These are phyloP conservation scores for Trametes cinnabarina DNA, from an alignment of 768 basidiomycete species.

Conservation along the genomic window DNA sequence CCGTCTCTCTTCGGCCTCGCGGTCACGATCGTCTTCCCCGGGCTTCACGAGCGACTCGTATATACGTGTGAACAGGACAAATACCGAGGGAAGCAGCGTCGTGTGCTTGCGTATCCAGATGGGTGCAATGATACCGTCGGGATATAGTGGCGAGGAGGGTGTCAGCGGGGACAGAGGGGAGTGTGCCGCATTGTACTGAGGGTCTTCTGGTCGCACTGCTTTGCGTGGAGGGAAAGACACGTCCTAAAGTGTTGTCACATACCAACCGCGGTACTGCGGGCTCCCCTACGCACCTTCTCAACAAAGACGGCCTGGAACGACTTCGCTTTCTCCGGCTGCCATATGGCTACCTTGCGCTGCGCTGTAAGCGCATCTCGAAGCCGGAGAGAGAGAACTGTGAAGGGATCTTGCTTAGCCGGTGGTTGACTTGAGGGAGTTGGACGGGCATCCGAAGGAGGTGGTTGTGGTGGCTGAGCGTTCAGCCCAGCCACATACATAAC, in stretches of 20 bases:
- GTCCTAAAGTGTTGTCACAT: conserved; percentile 38
- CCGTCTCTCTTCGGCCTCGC: conserved; percentile 65
- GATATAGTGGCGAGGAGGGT: conserved; percentile 83
- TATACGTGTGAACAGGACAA: conserved; percentile 85
- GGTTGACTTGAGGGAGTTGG: conserved; percentile 24
- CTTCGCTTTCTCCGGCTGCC: conserved; percentile 69
- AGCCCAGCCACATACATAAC: conserved; percentile 95
- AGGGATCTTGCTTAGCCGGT: conserved; percentile 49
- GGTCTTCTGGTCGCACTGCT: conserved; percentile 54
- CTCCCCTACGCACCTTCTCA: conserved; percentile 54
- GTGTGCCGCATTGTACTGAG: conserved; percentile 57
- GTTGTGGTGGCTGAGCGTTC: conserved; percentile 32
- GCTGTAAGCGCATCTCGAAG: conserved; percentile 67
- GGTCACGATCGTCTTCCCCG: conserved; percentile 50
- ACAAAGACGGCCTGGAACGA: conserved; percentile 84
- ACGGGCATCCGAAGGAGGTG: conserved; percentile 19
- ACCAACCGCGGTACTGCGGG: background rate
- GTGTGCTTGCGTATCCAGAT: conserved; percentile 98
- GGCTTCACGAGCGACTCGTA: conserved; percentile 61
- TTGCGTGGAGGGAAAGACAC: conserved; percentile 89
- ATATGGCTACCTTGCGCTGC: conserved; percentile 64
- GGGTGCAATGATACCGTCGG: conserved; percentile 94
- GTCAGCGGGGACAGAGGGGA: conserved; percentile 94
- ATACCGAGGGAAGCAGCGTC: conserved; percentile 86
- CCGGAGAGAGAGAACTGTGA: conserved; percentile 53